Base-by-base conservation (phyloP, 164 flowering plant genomes). In the Vitis amurensis region DNA sequence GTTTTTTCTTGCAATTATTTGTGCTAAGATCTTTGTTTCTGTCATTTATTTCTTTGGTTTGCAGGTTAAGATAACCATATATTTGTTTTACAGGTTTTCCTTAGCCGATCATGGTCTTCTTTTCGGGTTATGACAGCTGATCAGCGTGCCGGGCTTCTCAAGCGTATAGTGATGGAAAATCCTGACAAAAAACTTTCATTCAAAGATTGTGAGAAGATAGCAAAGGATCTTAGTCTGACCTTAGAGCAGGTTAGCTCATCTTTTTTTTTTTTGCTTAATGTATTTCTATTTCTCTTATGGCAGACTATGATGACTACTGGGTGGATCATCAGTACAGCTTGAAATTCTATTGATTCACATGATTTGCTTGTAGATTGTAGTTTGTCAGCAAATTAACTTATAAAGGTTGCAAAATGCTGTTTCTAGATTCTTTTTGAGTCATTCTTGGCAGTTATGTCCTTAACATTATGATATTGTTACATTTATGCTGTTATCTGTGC, bases 121-220 rank as follows among this genome's bases (percentile, higher is more conserved):
- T 72, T 73, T 61, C 89, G 91, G 61, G 87, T 88, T 61, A 90
- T 95, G 91, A 82, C 97, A 58, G 92, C 94, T 67, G 94, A 86
- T 29, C 97, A 93, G 76, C 93, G 98, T 63, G 86, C 86, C 68
- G 83, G 86, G 80, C 90, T 92, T 67, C 76, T 83, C 53, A 87
- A 90, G 76, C 88, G 83, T 63, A 62, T 93, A 23, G 62, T 71
- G 62, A 84, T 61, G 68, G 86, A 84, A 57, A 78, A 77, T 66
- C 77, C 73, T n/a, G 56, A 77, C 59, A 83, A 80, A 73, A 91
- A 85, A 69, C 85, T 94, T 63, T 75, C 95, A 50, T 85, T 77
- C 66, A 72, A 72, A 51, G 88, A 91, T 30, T 89, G 95, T 81
- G 86, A 75, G 73, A 79, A 82, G 79, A 91, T 94, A 72, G 94